Percentiles rank a stretch among this genome's conserved stretches.
Conservation (phyloP, 2,329 filamentous ascomycete species). For the Aphanoascus verrucosus region DNA sequence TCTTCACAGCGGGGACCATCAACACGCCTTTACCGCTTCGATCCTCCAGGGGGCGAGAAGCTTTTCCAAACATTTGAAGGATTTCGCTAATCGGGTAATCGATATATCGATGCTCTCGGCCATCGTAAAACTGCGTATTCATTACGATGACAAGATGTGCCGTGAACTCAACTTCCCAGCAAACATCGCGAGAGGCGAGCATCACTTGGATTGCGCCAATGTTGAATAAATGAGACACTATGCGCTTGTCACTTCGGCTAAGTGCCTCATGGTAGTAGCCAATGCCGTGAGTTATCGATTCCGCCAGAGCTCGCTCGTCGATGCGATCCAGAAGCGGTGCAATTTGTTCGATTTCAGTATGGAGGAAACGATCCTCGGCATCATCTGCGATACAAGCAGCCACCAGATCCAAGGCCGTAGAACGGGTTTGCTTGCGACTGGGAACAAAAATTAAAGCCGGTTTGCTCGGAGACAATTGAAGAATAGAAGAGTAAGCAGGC, state of each 20-base stretch:
- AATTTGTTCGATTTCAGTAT: slow-evolving; percentile 73
- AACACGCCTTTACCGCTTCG: slow-evolving; percentile 81
- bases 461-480: slow-evolving; percentile 78
- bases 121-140: slow-evolving; percentile 96
- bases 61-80: slow-evolving; percentile 95
- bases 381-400: slow-evolving; percentile 81
- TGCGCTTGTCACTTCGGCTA: slow-evolving; percentile 77
- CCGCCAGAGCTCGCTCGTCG: slow-evolving; percentile 75
- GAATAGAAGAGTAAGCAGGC: slow-evolving; percentile 78
- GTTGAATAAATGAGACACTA: slow-evolving; percentile 83
- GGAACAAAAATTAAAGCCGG: slow-evolving; percentile 88
- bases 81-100: slow-evolving; percentile 93
- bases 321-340: slow-evolving; percentile 69
- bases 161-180: slow-evolving; percentile 83
- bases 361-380: slow-evolving; percentile 85
- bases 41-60: slow-evolving; percentile 66
- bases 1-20: slow-evolving; percentile 89
- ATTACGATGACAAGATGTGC: slow-evolving; percentile 91
- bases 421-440: slow-evolving; percentile 81
- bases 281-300: slow-evolving; percentile 84
- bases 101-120: slow-evolving; percentile 89
- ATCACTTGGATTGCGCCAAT: slow-evolving; percentile 84
- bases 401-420: slow-evolving; percentile 75
- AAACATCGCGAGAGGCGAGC: slow-evolving; percentile 73
- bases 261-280: slow-evolving; percentile 96